Evolutionary conservation across 345 rosid genomes (phyloP).

Genomic region (Citrus glauca): DNA sequence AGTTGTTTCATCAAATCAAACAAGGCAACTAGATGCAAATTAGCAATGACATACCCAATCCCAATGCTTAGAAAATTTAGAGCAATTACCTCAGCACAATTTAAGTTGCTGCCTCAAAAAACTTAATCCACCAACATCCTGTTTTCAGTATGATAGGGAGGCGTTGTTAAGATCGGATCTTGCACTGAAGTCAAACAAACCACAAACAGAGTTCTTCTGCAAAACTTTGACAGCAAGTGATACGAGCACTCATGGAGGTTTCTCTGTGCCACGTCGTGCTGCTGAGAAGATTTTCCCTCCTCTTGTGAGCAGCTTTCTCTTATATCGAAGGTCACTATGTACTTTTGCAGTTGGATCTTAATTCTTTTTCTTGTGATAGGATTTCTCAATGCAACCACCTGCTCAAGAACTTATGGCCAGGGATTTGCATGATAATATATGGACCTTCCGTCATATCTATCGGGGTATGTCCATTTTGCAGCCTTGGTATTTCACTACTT

Average conservation of each 20-base stretch:
- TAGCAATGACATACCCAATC: background rate
- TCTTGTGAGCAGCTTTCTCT: slow-evolving; percentile 46
- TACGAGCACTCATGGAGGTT: slow-evolving; percentile 98
- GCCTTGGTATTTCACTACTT: background rate
- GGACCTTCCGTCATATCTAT: slow-evolving; percentile 94
- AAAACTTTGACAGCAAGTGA: slow-evolving; percentile 97
- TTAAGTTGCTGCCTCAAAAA: slow-evolving; percentile 9
- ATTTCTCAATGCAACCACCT: slow-evolving; percentile 93
- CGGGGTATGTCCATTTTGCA: slow-evolving; percentile 51
- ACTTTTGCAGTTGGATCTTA: slow-evolving; percentile 3
- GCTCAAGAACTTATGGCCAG: slow-evolving; percentile 87
- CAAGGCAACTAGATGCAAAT: background rate
- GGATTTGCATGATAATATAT: slow-evolving; percentile 80
- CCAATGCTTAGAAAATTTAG: background rate
- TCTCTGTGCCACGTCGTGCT: slow-evolving; percentile 94
- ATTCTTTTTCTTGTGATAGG: slow-evolving; percentile 40
- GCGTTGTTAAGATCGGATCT: slow-evolving; percentile 86
- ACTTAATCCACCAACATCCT: slow-evolving; percentile 25
- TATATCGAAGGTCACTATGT: background rate
- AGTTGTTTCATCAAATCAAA: background rate
- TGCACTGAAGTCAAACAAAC: slow-evolving; percentile 64
- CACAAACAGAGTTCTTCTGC: slow-evolving; percentile 85
- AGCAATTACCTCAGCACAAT: slow-evolving; percentile 4
- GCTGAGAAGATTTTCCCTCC: slow-evolving; percentile 94
- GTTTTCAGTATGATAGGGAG: slow-evolving; percentile 82